Conservation (phyloP, 1,284 basidiomycete species). For the Boletus sp. region DNA sequence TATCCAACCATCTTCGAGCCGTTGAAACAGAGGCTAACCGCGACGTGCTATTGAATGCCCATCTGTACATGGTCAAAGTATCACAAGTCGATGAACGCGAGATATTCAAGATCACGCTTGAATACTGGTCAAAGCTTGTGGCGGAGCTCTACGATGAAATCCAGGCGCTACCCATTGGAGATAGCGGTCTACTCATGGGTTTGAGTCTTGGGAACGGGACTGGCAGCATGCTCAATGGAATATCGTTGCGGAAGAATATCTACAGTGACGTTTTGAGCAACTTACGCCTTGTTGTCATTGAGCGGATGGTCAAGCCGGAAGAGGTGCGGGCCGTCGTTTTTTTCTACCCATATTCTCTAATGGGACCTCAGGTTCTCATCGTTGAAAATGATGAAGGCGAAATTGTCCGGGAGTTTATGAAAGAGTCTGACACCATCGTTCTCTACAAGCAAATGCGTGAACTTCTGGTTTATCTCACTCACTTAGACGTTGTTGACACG, state of each 20-base stretch:
- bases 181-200: constrained; percentile 91
- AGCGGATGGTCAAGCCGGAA: constrained; percentile 99
- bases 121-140: constrained; percentile 99
- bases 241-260: constrained; percentile 87
- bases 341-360: constrained; percentile 11
- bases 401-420: constrained; percentile 99
- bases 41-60: constrained; percentile 93
- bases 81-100: constrained; percentile 98
- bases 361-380: constrained; percentile 73
- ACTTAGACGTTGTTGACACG: constrained; percentile 94
- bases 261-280: constrained; percentile 95
- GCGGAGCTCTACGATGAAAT: constrained; percentile 98
- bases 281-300: constrained; percentile 93
- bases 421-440: constrained; percentile 98
- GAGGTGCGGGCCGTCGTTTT: constrained; percentile 58
- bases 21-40: constrained; percentile 92
- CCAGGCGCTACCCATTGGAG: constrained; percentile 86
- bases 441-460: constrained; percentile 99
- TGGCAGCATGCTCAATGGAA: constrained; percentile 67
- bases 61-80: constrained; percentile 98
- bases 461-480: constrained; percentile 93
- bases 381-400: constrained; percentile 99
- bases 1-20: constrained; percentile 86
- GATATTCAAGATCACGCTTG: constrained; percentile 98
- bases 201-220: constrained; percentile 74